phyloP scores from a whole-genome alignment of 129 eudicot genomes.

The Centrapalus pauciflorus region DNA sequence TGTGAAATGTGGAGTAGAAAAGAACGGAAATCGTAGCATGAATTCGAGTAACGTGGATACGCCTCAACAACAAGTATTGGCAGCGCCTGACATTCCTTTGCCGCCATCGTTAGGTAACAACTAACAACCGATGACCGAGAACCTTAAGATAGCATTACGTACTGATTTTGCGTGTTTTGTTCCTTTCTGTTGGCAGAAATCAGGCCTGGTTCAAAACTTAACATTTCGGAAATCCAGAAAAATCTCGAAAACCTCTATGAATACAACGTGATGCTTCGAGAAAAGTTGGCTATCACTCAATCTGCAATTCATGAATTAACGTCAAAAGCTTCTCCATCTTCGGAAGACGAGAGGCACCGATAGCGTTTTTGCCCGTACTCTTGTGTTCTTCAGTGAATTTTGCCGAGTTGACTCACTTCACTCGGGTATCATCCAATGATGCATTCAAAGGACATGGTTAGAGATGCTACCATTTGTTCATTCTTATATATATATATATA shows the following conservation, averaged over 20 bases:
- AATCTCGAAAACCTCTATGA: conserved; percentile 48
- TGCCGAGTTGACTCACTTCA: too few species aligned
- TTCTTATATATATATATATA: too few species aligned
- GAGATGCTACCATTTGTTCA: too few species aligned
- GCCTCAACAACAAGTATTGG: neutral
- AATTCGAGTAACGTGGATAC: conserved; percentile 1
- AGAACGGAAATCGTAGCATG: conserved; percentile 6
- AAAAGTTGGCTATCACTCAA: conserved; percentile 45
- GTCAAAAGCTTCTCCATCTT: conserved; percentile 27
- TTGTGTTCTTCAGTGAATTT: too few species aligned
- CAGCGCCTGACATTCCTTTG: conserved; percentile 32
- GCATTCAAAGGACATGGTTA: too few species aligned
- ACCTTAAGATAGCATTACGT: too few species aligned
- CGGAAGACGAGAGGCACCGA: conserved; percentile 6
- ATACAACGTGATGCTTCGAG: conserved; percentile 57
- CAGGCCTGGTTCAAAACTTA: conserved; percentile 30
- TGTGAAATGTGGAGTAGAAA: conserved; percentile 13
- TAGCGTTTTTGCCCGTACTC: too few species aligned
- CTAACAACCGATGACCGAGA: neutral
- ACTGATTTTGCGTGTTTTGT: neutral
- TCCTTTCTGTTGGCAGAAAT: conserved; percentile 38
- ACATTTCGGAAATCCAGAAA: conserved; percentile 45
- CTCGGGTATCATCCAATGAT: too few species aligned
- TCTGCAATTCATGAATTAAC: conserved; percentile 45
- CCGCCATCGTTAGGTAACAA: conserved; percentile 48